Evolutionary conservation across 345 rosid species (phyloP).

Genomic region (Populus nigra): DNA sequence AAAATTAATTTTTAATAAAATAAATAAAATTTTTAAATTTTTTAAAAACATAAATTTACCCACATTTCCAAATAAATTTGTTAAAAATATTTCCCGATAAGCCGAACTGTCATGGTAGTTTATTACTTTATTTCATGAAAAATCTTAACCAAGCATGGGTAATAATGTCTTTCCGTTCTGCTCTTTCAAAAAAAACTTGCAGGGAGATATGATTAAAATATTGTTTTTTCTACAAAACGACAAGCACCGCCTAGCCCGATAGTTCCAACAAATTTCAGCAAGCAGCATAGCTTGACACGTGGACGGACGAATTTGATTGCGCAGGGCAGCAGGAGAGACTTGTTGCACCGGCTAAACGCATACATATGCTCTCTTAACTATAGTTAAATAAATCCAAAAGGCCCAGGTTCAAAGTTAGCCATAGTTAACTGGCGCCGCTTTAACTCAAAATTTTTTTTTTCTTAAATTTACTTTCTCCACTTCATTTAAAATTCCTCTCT

Average conservation of each 20-base stretch:
- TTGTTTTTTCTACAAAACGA: constrained; percentile 29
- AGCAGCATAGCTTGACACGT: constrained; percentile 28
- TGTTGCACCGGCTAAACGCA: background rate
- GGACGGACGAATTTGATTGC: constrained; percentile 36
- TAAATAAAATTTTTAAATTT: no score
- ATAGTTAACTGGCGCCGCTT: constrained; percentile 26
- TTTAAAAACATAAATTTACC: no score
- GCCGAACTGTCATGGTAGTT: background rate
- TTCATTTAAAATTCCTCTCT: background rate
- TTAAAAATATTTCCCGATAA: background rate
- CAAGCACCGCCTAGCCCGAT: constrained; percentile 58
- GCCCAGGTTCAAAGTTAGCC: background rate
- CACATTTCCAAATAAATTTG: no score
- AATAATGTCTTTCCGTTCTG: background rate
- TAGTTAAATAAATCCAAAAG: background rate
- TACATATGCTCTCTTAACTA: constrained; percentile 15
- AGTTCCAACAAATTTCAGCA: constrained; percentile 50
- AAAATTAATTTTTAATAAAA: no score
- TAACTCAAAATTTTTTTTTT: background rate
- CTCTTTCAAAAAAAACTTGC: constrained; percentile 1
- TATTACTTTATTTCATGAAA: accelerated
- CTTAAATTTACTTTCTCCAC: constrained; percentile 5
- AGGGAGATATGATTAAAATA: background rate
- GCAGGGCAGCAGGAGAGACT: background rate
- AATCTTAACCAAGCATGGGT: background rate